Evolutionary conservation across 1,284 basidiomycete species (phyloP).

Genomic region (Moesziomyces parantarcticus): DNA sequence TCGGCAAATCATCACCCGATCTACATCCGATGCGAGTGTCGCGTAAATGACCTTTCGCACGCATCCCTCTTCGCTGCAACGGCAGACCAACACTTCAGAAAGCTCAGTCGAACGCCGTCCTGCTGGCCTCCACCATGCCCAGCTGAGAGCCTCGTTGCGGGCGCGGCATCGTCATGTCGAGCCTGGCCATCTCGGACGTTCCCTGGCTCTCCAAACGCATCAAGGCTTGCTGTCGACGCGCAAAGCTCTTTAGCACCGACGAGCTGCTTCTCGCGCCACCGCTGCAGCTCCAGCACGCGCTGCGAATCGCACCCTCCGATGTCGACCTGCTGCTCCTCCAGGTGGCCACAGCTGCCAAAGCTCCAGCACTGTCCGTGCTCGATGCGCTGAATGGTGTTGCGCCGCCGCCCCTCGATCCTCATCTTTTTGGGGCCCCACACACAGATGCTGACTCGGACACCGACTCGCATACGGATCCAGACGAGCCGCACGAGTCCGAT

Average conservation of each 20-base stretch:
- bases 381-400: constrained; percentile 27
- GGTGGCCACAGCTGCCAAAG: constrained; percentile 25
- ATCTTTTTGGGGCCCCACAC: constrained; percentile 15
- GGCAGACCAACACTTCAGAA: constrained; percentile 13
- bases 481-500: background rate
- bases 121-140: too few relatives aligned
- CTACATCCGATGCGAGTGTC: background rate
- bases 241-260: constrained; percentile 36
- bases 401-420: background rate
- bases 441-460: constrained; percentile 4
- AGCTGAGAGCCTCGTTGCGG: background rate
- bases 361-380: constrained; percentile 27
- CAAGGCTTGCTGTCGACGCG: constrained; percentile 46
- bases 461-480: too few relatives aligned
- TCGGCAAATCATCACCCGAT: constrained; percentile 2
- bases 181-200: constrained; percentile 33
- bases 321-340: constrained; percentile 22
- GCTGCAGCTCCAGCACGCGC: constrained; percentile 25
- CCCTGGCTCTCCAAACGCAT: constrained; percentile 44
- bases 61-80: too few relatives aligned
- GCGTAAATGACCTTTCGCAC: constrained; percentile 1
- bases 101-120: too few relatives aligned
- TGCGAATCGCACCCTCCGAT: constrained; percentile 21
- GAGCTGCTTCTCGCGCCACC: constrained; percentile 35
- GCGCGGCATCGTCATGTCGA: constrained; percentile 27